Percentiles rank a stretch among this genome's conserved stretches.
Evolutionary conservation across 495 filamentous ascomycete species (phyloP).

Genomic region (Terfezia boudieri): DNA sequence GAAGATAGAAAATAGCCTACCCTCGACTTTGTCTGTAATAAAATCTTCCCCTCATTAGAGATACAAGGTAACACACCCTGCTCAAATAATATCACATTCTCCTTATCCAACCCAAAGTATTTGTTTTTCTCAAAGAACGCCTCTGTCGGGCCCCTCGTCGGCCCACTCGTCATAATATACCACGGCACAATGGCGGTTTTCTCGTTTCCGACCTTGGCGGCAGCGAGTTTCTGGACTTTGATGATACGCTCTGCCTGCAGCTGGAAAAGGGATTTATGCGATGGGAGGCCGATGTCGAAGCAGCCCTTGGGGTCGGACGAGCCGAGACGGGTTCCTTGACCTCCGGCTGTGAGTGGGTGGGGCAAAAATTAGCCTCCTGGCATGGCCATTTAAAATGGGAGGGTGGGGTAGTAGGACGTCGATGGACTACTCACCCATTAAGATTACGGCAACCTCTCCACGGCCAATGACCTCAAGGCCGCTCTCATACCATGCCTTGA

Average conservation of each 20-base stretch:
- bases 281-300: conserved; percentile 84
- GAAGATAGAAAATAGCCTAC: conserved; percentile 21
- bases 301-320: conserved; percentile 92
- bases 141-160: conserved; percentile 80
- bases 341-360: conserved; percentile 31
- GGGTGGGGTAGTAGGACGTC: not conserved
- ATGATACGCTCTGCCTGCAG: conserved; percentile 85
- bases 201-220: conserved; percentile 37
- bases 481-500: conserved; percentile 64
- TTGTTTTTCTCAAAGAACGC: conserved; percentile 73
- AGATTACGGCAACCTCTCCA: conserved; percentile 81
- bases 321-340: conserved; percentile 83
- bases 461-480: conserved; percentile 67
- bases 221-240: conserved; percentile 67
- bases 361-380: too few relatives aligned
- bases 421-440: conserved; percentile 36
- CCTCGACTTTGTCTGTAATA: conserved; percentile 75
- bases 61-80: conserved; percentile 94
- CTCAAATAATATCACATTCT: conserved; percentile 85
- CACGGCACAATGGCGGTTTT: conserved; percentile 60
- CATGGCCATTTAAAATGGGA: not conserved
- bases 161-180: conserved; percentile 99
- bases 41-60: conserved; percentile 91
- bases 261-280: conserved; percentile 86
- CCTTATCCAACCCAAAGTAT: conserved; percentile 70